phyloP scores from a whole-genome alignment of 345 rosid species.

The Microthlaspi erraticum region DNA sequence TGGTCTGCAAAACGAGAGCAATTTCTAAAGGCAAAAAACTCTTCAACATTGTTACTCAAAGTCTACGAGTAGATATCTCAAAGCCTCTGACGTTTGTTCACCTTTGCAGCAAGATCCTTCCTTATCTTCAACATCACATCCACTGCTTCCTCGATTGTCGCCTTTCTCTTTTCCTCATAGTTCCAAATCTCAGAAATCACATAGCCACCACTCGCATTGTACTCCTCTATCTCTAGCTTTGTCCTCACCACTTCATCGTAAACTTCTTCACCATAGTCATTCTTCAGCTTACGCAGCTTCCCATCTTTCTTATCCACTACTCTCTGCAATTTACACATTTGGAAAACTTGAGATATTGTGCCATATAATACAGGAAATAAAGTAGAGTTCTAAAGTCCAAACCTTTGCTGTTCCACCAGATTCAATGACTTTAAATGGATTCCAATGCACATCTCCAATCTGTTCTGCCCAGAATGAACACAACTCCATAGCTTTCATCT shows the following conservation, averaged over 20 bases:
- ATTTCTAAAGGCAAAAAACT: neutral
- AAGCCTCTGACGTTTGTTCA: constrained; percentile 9
- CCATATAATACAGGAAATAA: too few relatives aligned
- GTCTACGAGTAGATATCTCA: neutral
- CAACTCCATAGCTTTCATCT: constrained; percentile 43
- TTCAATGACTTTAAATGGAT: constrained; percentile 47
- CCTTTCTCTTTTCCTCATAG: constrained; percentile 13
- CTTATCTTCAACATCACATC: neutral
- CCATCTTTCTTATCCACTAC: constrained; percentile 28
- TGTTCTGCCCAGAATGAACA: constrained; percentile 54
- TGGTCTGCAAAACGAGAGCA: neutral
- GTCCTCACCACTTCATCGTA: neutral
- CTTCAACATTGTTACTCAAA: neutral
- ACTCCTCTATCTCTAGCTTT: constrained; percentile 32
- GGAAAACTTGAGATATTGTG: neutral
- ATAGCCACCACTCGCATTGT: constrained; percentile 41
- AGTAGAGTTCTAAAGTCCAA: neutral
- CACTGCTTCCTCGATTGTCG: too few relatives aligned
- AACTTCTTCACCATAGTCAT: constrained; percentile 29
- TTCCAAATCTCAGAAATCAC: constrained; percentile 29
- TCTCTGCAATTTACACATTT: constrained; percentile 22
- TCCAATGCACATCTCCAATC: constrained; percentile 55
- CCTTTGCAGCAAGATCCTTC: neutral
- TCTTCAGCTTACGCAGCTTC: constrained; percentile 29
- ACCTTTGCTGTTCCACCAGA: constrained; percentile 36